phyloP scores from a whole-genome alignment of 2,329 filamentous ascomycete species.

The Monosporascus sp. region DNA sequence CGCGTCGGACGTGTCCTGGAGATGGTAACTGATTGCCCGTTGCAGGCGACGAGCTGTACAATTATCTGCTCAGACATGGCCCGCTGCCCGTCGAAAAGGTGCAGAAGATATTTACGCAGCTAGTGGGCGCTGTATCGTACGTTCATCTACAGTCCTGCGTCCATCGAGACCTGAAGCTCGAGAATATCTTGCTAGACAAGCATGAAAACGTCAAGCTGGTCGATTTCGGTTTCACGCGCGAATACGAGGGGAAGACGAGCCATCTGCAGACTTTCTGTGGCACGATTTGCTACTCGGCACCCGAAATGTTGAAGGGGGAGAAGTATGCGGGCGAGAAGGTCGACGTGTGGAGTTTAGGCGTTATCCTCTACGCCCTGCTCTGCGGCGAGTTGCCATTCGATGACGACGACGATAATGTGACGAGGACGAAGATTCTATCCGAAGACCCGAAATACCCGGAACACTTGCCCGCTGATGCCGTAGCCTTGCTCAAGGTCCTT shows the following conservation, averaged over 20 bases:
- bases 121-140: slow-evolving; percentile 91
- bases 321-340: slow-evolving; percentile 98
- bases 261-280: slow-evolving; percentile 97
- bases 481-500: slow-evolving; percentile 69
- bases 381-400: slow-evolving; percentile 90
- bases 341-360: slow-evolving; percentile 87
- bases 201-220: slow-evolving; percentile 96
- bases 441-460: slow-evolving; percentile 84
- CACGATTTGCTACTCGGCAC: slow-evolving; percentile 94
- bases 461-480: slow-evolving; percentile 70
- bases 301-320: slow-evolving; percentile 97
- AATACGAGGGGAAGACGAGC: slow-evolving; percentile 92
- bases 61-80: slow-evolving; percentile 85
- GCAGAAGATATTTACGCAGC: slow-evolving; percentile 91
- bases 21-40: slow-evolving; percentile 20
- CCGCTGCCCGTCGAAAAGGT: slow-evolving; percentile 79
- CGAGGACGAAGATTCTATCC: slow-evolving; percentile 76
- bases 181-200: slow-evolving; percentile 94
- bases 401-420: slow-evolving; percentile 86
- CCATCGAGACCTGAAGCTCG: slow-evolving; percentile 92
- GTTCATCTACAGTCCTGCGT: slow-evolving; percentile 95
- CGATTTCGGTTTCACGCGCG: slow-evolving; percentile 95
- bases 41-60: slow-evolving; percentile 90
- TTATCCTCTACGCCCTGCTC: slow-evolving; percentile 77
- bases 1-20: neutral